Evolutionary conservation across 371 early-diverging fungal species (phyloP), one percentile per base, ranked within the genome.

Genomic region (Entomophthora muscae): DNA sequence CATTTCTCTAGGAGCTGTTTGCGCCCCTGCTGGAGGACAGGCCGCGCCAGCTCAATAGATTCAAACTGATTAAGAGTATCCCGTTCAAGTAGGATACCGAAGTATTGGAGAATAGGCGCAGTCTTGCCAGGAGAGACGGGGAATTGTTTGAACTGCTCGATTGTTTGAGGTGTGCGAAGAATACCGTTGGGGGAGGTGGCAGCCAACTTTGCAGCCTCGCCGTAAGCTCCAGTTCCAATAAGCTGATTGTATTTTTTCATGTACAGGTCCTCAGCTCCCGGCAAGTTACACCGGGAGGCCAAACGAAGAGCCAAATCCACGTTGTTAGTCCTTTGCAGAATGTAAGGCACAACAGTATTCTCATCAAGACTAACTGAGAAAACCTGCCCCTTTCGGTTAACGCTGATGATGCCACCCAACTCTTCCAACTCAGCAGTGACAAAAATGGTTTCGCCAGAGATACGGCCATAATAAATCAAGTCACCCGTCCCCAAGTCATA

Each of bases 321-420:
- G 71, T 95, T 92, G 68, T 82, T 82, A 24, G 91, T 75, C 21
- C 73, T 85, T 52, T 83, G 78, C 71, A 94, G 74, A 53, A 98
- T 86, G 69, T 92, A 95, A 24, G 93, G 91, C 53, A 98, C 82
- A 29, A 93, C 78, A 59, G 79, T 89, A 54, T 83, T 71, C 69
- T 93, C 95, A 64, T 95, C 91, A 51, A 97, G 78, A 62, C 82
- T 80, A 10, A 95, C 95, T 2, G 93, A 91, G 23, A 96, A 81
- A 12, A 96, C 96, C 78, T 95, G 96, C 52, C 98, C 98, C 73
- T 91, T 93, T 67, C 93, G 84, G 76, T 98, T 98, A 56, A 98
- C 91, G 58, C 88, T 90, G 68, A 98, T 86, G 42, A 97, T 79
- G 65, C 98, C 98, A 62, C 85, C 79, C 1, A 86, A 83, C 13